Conservation (phyloP, 2,329 filamentous ascomycete genomes). For the Cryoendolithus antarcticus region DNA sequence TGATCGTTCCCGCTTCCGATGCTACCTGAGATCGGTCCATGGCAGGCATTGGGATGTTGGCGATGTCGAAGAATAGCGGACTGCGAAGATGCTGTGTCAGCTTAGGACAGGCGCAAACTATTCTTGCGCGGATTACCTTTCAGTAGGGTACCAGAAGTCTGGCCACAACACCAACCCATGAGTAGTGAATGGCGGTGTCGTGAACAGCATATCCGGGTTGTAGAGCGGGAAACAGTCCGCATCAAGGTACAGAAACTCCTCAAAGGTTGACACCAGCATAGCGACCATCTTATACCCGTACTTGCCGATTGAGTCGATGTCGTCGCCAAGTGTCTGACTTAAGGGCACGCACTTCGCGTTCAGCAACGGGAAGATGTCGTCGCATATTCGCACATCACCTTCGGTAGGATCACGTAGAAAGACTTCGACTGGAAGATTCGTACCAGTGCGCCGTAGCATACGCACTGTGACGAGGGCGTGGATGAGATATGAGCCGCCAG, state of each 20-base stretch:
- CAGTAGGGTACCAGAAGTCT: constrained; percentile 32
- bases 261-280: no score
- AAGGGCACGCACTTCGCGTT: no score
- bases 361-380: no score
- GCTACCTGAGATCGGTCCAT: not conserved
- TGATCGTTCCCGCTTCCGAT: constrained; percentile 11
- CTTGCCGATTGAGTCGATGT: no score
- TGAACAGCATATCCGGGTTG: constrained; percentile 26
- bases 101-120: no score
- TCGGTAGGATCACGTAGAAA: no score
- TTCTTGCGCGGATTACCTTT: constrained; percentile 14
- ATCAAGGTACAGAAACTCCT: no score
- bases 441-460: constrained; percentile 34
- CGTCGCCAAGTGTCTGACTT: no score
- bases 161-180: constrained; percentile 34
- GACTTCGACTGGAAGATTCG: constrained; percentile 14
- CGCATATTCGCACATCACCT: no score
- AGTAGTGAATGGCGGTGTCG: constrained; percentile 27
- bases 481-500: constrained; percentile 30
- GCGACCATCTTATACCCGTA: no score
- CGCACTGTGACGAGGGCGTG: constrained; percentile 32
- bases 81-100: no score
- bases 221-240: constrained; percentile 16
- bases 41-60: not conserved
- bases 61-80: constrained; percentile 1